Percentiles rank a stretch among this genome's conserved stretches.
These are phyloP conservation scores for Candida tibetensis DNA, from an alignment of 805 yeast genomes.

Conservation along the genomic window DNA sequence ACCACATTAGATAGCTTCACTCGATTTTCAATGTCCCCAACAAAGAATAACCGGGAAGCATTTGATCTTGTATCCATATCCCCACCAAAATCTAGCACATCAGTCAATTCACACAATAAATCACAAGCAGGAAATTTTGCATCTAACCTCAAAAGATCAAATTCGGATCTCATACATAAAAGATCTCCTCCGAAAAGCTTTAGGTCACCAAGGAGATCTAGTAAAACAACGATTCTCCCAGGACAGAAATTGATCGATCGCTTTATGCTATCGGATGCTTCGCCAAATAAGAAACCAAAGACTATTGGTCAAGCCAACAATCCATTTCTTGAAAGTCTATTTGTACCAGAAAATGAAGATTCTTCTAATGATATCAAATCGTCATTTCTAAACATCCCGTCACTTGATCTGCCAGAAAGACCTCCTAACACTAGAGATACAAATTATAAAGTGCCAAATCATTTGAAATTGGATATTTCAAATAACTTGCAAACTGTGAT, in stretches of 20 bases:
- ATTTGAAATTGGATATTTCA: not conserved
- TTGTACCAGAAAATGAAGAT: not conserved
- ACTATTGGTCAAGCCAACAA: constrained; percentile 4
- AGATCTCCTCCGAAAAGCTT: not conserved
- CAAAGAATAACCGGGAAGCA: constrained; percentile 1
- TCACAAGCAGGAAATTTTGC: too few relatives aligned
- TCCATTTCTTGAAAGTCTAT: constrained; percentile 1
- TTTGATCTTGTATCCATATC: too few relatives aligned
- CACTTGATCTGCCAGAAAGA: not conserved
- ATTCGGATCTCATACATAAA: not conserved
- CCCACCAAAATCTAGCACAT: too few relatives aligned
- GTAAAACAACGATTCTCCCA: not conserved
- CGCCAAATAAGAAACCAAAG: not conserved
- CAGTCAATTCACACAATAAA: too few relatives aligned
- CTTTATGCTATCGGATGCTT: not conserved
- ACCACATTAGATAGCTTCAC: constrained; percentile 25
- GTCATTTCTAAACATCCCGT: not conserved
- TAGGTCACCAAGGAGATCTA: not conserved
- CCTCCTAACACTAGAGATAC: not conserved
- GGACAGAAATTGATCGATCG: constrained; percentile 3
- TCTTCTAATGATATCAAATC: not conserved
- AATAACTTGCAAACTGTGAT: not conserved
- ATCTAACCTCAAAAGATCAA: not conserved
- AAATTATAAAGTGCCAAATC: too few relatives aligned
- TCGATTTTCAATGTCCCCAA: constrained; percentile 9